These are phyloP conservation scores for Globisporangium mamillatum DNA, from an alignment of 352 stramenopile species.

Conservation along the genomic window DNA sequence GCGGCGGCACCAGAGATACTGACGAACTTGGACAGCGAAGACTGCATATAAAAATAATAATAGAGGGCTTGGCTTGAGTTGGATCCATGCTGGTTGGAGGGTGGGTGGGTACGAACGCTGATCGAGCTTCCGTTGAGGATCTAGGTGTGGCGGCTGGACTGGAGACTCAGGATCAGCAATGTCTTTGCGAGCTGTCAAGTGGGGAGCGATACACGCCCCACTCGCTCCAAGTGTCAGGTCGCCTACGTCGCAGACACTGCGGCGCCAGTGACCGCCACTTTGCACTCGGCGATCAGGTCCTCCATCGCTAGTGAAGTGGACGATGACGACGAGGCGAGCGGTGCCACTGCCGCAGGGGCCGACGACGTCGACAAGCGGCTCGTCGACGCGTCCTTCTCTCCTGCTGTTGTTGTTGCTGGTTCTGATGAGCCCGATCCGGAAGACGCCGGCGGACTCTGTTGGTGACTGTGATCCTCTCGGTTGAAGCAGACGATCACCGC, in stretches of 20 bases:
- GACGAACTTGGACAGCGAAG: background rate
- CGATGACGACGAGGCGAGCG: background rate
- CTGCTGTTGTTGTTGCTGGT: background rate
- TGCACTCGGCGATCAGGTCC: constrained; percentile 12
- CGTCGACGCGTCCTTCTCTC: background rate
- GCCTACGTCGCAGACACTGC: constrained; percentile 20
- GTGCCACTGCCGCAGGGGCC: background rate
- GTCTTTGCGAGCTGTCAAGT: no score
- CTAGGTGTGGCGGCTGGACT: background rate
- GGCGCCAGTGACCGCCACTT: constrained; percentile 9
- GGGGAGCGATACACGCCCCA: no score
- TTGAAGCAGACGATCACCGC: constrained; percentile 80
- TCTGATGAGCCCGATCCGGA: background rate
- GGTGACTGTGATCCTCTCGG: constrained; percentile 23
- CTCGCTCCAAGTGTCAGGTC: background rate
- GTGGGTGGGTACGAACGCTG: background rate
- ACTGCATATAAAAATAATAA: constrained; percentile 2
- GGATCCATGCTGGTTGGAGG: background rate
- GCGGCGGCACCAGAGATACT: background rate
- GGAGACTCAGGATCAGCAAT: background rate
- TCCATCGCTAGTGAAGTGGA: constrained; percentile 1
- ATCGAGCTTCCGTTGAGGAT: background rate
- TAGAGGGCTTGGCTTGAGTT: background rate
- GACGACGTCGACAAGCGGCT: constrained; percentile 1
- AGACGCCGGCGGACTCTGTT: background rate